Conservation (phyloP, 345 rosid species). For the Luvunga scandens region DNA sequence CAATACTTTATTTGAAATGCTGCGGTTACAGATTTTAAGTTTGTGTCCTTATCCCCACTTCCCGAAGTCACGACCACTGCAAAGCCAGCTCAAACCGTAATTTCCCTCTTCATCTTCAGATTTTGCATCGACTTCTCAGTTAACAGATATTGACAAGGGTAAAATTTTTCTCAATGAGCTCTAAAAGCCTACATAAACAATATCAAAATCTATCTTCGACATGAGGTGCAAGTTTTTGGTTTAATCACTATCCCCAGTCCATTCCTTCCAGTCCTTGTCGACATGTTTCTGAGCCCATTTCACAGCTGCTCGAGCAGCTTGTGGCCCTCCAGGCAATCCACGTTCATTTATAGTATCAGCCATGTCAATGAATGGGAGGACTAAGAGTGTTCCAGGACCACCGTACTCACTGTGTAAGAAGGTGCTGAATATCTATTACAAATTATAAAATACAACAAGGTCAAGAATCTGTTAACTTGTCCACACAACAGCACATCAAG, state of each 20-base stretch:
- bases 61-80: not conserved
- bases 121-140: not conserved
- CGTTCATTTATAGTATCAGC: constrained; percentile 76
- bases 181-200: not conserved
- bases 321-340: constrained; percentile 84
- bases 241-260: constrained; percentile 53
- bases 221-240: not conserved
- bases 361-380: constrained; percentile 90
- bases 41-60: not conserved
- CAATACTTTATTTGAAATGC: too few species aligned
- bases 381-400: constrained; percentile 93
- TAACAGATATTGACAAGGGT: not conserved
- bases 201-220: not conserved
- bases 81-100: not conserved
- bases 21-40: too few species aligned
- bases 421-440: constrained; percentile 60
- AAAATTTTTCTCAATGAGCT: not conserved
- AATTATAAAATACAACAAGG: constrained; percentile 18
- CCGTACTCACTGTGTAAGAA: constrained; percentile 81
- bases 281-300: constrained; percentile 87
- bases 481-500: not conserved
- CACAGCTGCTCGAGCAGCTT: constrained; percentile 86
- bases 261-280: constrained; percentile 91
- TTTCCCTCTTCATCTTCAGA: not conserved
- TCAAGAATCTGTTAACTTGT: not conserved